Evolutionary conservation across 129 eudicot genomes (phyloP), one percentile per base, ranked within the genome.

Genomic region (Flaveria sonorensis): DNA sequence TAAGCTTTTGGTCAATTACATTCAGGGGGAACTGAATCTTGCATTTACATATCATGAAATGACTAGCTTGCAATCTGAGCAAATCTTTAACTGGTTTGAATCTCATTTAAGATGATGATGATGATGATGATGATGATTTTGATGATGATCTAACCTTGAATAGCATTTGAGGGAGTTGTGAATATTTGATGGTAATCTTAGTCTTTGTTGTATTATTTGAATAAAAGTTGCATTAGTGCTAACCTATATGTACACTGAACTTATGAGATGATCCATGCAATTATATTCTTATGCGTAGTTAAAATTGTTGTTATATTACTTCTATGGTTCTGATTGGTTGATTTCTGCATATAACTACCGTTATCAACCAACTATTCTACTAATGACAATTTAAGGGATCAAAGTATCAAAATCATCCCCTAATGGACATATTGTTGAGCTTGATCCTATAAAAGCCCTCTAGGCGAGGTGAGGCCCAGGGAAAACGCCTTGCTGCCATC

Each of bases 1-100:
- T 83, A 76, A 85, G 81, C 45, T 73, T 62, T 52, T 89, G 80
- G 69, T 77, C 43, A 68, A 77, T 60, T 87, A 88, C 68, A 86
- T 94, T 87, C 86, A 87, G 63, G 98, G 91, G 73, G 98, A 94
- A 74, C 80, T 91, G 81, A 94, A 94, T 89, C 96, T 94, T 79
- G 98, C 97, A 7, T 94, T 65, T 91, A 93, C 93, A 0, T 94
- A 83, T 83, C 98, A 94, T 85, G 98, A 94, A 83, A 94, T 94
- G 97, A 92, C 97, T 40, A 89, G 97, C 82, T 87, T 92, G 88
- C 96, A 87, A 63, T 81, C 88, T 20, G 85, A 81, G 57, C 73
- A 87, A 71, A 86, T 92, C 61, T 85, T 89, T 78, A 69, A 86
- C 65, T 89, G 97, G 97, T 90, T 89, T 71, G 91, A 92, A 65